Evolutionary conservation across 345 rosid species (phyloP).

Genomic region (Tarenaya hassleriana): DNA sequence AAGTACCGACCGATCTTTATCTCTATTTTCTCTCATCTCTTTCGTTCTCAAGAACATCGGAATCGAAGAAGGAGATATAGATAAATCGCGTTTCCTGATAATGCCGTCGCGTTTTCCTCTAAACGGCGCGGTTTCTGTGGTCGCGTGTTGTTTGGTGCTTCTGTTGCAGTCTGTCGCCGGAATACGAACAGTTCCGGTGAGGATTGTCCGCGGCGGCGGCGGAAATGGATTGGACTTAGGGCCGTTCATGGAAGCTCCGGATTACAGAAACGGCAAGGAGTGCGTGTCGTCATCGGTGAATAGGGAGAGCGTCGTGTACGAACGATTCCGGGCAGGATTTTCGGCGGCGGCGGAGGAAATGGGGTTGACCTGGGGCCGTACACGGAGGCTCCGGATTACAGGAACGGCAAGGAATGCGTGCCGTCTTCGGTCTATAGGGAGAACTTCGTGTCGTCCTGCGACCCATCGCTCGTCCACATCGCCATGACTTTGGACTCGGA

Average conservation of each 20-base stretch:
- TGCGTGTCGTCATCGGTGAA: slow-evolving; percentile 34
- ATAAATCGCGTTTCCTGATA: slow-evolving; percentile 17
- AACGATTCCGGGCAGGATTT: slow-evolving; percentile 27
- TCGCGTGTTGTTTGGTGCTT: slow-evolving; percentile 21
- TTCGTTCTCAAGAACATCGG: no score
- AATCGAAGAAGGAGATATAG: no score
- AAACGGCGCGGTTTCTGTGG: slow-evolving; percentile 24
- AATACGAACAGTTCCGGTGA: slow-evolving; percentile 50
- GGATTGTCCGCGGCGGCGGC: slow-evolving; percentile 11
- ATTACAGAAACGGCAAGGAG: slow-evolving; percentile 75
- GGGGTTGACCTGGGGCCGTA: slow-evolving; percentile 32
- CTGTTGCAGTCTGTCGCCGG: slow-evolving; percentile 37
- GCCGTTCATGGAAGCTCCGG: slow-evolving; percentile 75
- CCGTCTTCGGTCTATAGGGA: slow-evolving; percentile 21
- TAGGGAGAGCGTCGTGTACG: slow-evolving; percentile 26
- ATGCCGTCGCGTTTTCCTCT: slow-evolving; percentile 26
- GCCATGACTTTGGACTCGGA: slow-evolving; percentile 96
- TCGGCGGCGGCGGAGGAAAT: slow-evolving; percentile 12
- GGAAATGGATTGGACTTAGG: slow-evolving; percentile 26
- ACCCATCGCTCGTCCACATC: slow-evolving; percentile 67
- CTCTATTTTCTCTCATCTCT: not conserved
- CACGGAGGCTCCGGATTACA: slow-evolving; percentile 86
- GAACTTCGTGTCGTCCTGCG: slow-evolving; percentile 44
- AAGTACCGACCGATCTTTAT: slow-evolving; percentile 12
- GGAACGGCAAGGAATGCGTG: slow-evolving; percentile 70